Evolutionary conservation across 2,329 filamentous ascomycete species (phyloP), one percentile per base, ranked within the genome.

Genomic region (Phaeosphaeriaceae sp.): DNA sequence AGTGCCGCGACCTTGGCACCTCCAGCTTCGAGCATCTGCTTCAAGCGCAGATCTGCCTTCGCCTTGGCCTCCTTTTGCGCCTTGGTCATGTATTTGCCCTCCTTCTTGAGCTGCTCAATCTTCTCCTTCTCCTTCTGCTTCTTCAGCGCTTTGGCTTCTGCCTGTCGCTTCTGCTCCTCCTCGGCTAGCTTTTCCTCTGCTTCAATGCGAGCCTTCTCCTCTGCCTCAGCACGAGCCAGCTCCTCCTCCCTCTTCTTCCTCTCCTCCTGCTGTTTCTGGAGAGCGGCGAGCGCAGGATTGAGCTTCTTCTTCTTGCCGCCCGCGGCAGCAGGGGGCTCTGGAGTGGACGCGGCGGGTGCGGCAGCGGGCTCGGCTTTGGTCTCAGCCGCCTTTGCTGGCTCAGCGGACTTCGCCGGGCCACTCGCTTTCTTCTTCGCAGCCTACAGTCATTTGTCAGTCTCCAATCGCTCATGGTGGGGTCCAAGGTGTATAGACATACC

Each of bases 221-320:
- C 90, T 7, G 86, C 88, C 5, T 78, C 78, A 3, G 82, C 61
- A 17, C 81, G 82, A 52, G 84, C 88, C 19, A 83, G 82, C 68
- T 91, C 90, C 72, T 93, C 90, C 70, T 90, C 83, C 57, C 80
- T 82, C 66, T 82, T 84, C 57, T 85, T 85, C n/a, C 91, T 80
- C 66, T 91, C 90, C 75, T 95, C 92, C 75, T 95, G 92, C 77
- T 94, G 91, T 81, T 91, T 91, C 81, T 94, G 91, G 30, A 96
- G 81, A 47, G 89, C 83, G 50, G 87, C 85, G 48, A 96, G 84
- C 55, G 89, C 89, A 55, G 91, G 83, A 13, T 91, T 91, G 19
- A 98, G 70, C 83, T 98, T 99, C 88, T 97, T 98, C 74, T 89
- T 90, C 84, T 97, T 97, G 47, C 87, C 89, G 26, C 85, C 82